phyloP scores from a whole-genome alignment of 352 stramenopile species.

The Phytopythium boreale region DNA sequence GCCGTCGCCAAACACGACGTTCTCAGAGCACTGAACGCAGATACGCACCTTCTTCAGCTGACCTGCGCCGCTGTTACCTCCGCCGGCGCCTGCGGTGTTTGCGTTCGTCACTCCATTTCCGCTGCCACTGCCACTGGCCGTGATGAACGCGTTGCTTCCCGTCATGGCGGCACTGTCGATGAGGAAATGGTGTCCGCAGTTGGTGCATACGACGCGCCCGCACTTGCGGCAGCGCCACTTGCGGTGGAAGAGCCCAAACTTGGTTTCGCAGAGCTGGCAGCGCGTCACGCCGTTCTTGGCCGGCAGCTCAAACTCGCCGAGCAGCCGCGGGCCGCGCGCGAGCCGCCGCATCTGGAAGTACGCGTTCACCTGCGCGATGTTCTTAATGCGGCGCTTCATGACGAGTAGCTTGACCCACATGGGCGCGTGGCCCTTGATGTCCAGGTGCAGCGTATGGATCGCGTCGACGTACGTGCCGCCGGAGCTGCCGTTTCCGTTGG shows the following conservation, averaged over 20 bases:
- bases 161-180: conserved; percentile 1
- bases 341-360: conserved; percentile 68
- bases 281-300: conserved; percentile 36
- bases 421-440: conserved; percentile 74
- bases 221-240: conserved; percentile 73
- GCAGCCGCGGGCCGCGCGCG: conserved; percentile 31
- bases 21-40: conserved; percentile 56
- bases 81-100: neutral
- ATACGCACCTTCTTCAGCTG: conserved; percentile 71
- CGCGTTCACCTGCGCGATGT: conserved; percentile 63
- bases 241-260: conserved; percentile 65
- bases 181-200: conserved; percentile 35
- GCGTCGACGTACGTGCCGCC: conserved; percentile 54
- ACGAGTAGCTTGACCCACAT: conserved; percentile 76
- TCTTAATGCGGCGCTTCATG: conserved; percentile 76
- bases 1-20: conserved; percentile 26
- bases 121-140: conserved; percentile 3
- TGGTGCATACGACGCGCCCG: conserved; percentile 63
- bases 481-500: conserved; percentile 16
- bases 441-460: conserved; percentile 72
- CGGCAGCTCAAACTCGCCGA: conserved; percentile 61
- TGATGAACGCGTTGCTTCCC: conserved; percentile 3
- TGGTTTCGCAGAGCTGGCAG: conserved; percentile 50
- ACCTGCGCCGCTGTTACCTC: neutral
- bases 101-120: neutral